These are phyloP conservation scores for Fusarium dimerum DNA, from an alignment of 2,329 filamentous ascomycete species.

Conservation along the genomic window DNA sequence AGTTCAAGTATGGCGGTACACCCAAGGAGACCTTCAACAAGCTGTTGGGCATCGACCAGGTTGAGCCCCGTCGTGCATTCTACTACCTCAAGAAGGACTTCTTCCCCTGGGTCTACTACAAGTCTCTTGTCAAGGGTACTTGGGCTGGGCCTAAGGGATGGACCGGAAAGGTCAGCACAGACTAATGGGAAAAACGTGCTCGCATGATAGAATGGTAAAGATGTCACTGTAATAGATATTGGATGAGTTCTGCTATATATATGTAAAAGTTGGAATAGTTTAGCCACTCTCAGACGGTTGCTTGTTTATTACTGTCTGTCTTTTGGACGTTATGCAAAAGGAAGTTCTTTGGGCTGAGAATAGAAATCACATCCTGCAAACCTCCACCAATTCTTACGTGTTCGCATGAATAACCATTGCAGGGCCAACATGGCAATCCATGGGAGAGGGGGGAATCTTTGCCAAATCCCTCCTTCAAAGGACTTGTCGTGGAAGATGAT, in stretches of 20 bases:
- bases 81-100: conserved; percentile 68
- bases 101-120: conserved; percentile 66
- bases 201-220: too few relatives aligned
- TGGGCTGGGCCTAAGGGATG: conserved; percentile 63
- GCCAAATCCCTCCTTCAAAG: conserved; percentile 18
- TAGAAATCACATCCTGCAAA: conserved; percentile 30
- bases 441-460: conserved; percentile 19
- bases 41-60: conserved; percentile 59
- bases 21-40: conserved; percentile 64
- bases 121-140: conserved; percentile 60
- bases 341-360: conserved; percentile 30
- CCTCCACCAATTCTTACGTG: conserved; percentile 33
- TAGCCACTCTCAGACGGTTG: too few relatives aligned
- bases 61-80: conserved; percentile 54
- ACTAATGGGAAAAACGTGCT: not conserved
- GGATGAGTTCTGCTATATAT: too few relatives aligned
- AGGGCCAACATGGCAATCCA: conserved; percentile 24
- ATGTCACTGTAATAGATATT: too few relatives aligned
- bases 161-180: conserved; percentile 9
- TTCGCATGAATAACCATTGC: conserved; percentile 30
- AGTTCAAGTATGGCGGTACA: conserved; percentile 65
- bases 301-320: too few relatives aligned
- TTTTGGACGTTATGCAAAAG: conserved; percentile 28
- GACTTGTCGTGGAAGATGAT: conserved; percentile 18
- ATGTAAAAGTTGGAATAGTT: too few relatives aligned